A percentile compares a stretch with the other conserved stretches of the same genome.
These are phyloP conservation scores for Chenopodium quinoa DNA, from an alignment of 148 eudicot species.

Conservation along the genomic window DNA sequence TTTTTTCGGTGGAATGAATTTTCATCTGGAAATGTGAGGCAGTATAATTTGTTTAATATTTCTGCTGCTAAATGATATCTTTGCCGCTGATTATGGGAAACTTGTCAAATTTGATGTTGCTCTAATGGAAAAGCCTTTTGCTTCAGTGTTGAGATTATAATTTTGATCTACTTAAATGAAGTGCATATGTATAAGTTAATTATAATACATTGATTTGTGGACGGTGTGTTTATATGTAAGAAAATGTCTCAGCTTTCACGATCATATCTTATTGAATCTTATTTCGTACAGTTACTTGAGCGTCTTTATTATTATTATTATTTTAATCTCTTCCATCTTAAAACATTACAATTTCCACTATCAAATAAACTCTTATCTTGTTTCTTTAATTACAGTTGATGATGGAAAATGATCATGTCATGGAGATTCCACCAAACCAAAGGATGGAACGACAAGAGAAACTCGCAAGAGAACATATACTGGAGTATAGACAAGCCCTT, in stretches of 20 bases:
- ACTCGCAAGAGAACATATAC: conserved; percentile 67
- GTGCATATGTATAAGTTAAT: neutral
- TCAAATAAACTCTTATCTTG: neutral
- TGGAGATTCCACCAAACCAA: conserved; percentile 71
- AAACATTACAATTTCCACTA: neutral
- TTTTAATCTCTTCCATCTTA: neutral
- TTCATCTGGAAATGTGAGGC: neutral
- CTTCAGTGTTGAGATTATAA: too few relatives aligned
- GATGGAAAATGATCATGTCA: conserved; percentile 62
- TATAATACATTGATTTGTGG: neutral
- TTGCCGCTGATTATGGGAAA: neutral
- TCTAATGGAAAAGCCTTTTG: too few relatives aligned
- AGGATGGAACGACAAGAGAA: conserved; percentile 73
- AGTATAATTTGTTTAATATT: neutral
- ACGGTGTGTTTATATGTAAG: neutral
- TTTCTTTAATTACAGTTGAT: conserved; percentile 40
- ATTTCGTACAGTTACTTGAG: neutral
- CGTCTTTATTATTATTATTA: too few relatives aligned
- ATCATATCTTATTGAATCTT: neutral
- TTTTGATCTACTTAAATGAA: too few relatives aligned
- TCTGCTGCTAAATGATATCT: neutral
- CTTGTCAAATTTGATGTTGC: neutral
- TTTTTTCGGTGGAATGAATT: neutral
- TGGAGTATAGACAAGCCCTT: conserved; percentile 69
- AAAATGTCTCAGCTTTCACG: neutral